Conservation (phyloP, 2,329 filamentous ascomycete species). For the Aspergillus thermomutatus region DNA sequence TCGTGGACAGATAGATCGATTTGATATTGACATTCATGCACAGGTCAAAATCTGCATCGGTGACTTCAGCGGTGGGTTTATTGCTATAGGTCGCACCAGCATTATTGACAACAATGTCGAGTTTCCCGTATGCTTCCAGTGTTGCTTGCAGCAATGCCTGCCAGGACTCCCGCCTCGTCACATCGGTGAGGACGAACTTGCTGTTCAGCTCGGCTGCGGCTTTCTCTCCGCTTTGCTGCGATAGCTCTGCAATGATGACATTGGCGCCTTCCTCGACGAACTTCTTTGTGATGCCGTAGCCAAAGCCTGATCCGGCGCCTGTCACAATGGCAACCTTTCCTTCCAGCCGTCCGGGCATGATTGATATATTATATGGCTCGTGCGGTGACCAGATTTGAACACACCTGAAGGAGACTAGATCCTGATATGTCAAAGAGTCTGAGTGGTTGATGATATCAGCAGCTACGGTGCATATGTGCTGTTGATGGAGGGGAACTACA, state of each 20-base stretch:
- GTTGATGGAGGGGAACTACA: background rate
- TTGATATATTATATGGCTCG: background rate
- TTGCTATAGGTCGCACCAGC: conserved; percentile 38
- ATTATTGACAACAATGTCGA: conserved; percentile 47
- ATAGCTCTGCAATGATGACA: conserved; percentile 36
- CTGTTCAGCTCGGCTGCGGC: conserved; percentile 19
- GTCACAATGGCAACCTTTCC: conserved; percentile 43
- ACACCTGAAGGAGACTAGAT: background rate
- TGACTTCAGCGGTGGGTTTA: conserved; percentile 37
- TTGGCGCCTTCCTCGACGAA: conserved; percentile 37
- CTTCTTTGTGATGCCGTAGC: conserved; percentile 32
- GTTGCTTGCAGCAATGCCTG: conserved; percentile 20
- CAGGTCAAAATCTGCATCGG: conserved; percentile 38
- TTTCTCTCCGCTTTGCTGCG: conserved; percentile 23
- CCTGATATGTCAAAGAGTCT: background rate
- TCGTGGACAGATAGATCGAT: conserved; percentile 34
- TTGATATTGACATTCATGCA: conserved; percentile 42
- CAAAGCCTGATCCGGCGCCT: conserved; percentile 38
- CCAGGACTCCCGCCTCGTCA: conserved; percentile 26
- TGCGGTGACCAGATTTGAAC: no score
- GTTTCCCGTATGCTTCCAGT: conserved; percentile 21
- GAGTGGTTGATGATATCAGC: background rate
- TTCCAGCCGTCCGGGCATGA: conserved; percentile 26
- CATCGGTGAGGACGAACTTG: conserved; percentile 23
- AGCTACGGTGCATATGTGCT: no score